Conservation (phyloP, 2,329 filamentous ascomycete species). For the Colletotrichum caudatum region DNA sequence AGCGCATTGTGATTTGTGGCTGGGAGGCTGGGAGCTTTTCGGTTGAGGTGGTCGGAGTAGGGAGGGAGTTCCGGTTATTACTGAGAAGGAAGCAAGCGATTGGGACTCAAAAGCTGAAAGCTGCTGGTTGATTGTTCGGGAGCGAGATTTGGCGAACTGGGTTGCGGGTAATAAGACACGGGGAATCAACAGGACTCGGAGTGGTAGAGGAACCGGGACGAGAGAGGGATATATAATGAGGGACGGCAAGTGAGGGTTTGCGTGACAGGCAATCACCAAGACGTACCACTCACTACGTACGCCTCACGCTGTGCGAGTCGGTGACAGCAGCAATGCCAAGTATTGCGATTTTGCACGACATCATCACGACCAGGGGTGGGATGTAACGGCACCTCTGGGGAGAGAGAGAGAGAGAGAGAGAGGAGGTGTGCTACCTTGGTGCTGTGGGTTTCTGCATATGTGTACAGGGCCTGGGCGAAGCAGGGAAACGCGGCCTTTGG, state of each 20-base stretch:
- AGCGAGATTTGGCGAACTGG: background rate
- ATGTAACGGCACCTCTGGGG: slow-evolving; percentile 11
- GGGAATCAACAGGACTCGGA: background rate
- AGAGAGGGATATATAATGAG: slow-evolving; percentile 31
- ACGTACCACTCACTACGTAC: slow-evolving; percentile 33
- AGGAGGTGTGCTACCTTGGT: background rate
- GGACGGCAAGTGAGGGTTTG: slow-evolving; percentile 9
- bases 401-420: background rate
- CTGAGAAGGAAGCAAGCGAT: slow-evolving; percentile 26
- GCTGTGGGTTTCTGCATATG: slow-evolving; percentile 17
- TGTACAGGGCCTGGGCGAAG: slow-evolving; percentile 26
- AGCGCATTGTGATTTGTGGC: slow-evolving; percentile 43
- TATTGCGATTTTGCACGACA: slow-evolving; percentile 41
- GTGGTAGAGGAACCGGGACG: background rate
- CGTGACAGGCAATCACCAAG: slow-evolving; percentile 16
- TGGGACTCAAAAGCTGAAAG: slow-evolving; percentile 19
- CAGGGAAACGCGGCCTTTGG: slow-evolving; percentile 23
- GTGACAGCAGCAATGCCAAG: slow-evolving; percentile 39
- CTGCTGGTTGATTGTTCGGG: background rate
- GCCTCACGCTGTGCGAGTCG: slow-evolving; percentile 32
- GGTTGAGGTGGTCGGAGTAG: background rate
- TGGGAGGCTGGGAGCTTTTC: background rate
- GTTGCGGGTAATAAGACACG: slow-evolving; percentile 20
- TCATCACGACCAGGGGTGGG: slow-evolving; percentile 33
- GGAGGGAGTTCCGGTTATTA: background rate